A percentile compares a stretch with the other conserved stretches of the same genome.
phyloP scores from a whole-genome alignment of 345 rosid genomes.

The Eucalyptus dawsonii region DNA sequence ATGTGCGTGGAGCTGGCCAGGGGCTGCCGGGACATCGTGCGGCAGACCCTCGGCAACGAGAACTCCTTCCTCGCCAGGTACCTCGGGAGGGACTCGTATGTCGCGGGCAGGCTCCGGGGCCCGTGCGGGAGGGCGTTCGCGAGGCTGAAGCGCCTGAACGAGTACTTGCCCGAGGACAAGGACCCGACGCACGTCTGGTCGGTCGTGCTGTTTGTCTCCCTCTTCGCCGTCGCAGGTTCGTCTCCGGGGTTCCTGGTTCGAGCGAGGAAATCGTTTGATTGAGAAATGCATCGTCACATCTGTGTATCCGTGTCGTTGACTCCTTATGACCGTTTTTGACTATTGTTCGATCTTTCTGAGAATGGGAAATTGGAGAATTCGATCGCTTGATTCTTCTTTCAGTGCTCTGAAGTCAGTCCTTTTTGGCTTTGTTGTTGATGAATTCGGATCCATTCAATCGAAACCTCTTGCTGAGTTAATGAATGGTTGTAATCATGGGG shows the following conservation, averaged over 20 bases:
- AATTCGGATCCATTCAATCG: background rate
- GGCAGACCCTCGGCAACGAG: slow-evolving; percentile 41
- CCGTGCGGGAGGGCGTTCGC: slow-evolving; percentile 5
- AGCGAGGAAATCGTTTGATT: background rate
- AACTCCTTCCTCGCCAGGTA: slow-evolving; percentile 33
- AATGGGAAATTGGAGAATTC: background rate
- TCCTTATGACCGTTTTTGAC: background rate
- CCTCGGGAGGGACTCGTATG: slow-evolving; percentile 24
- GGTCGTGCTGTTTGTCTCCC: slow-evolving; percentile 29
- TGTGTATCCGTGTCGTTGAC: background rate
- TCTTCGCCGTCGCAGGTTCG: slow-evolving; percentile 49
- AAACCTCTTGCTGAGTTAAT: background rate
- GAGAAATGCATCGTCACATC: background rate
- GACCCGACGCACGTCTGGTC: slow-evolving; percentile 48
- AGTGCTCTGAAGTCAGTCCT: background rate
- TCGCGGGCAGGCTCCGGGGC: slow-evolving; percentile 15
- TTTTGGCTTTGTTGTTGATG: background rate
- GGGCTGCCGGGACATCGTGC: slow-evolving; percentile 52
- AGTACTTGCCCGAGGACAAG: slow-evolving; percentile 60
- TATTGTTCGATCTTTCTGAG: background rate
- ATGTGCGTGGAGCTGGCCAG: slow-evolving; percentile 43
- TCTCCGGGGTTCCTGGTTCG: background rate
- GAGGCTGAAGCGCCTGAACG: slow-evolving; percentile 21
- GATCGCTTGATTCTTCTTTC: background rate
- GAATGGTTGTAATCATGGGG: background rate